A percentile compares a stretch with the other conserved stretches of the same genome.
Conservation (phyloP, 352 stramenopile genomes). For the Globisporangium cylindrosporum region DNA sequence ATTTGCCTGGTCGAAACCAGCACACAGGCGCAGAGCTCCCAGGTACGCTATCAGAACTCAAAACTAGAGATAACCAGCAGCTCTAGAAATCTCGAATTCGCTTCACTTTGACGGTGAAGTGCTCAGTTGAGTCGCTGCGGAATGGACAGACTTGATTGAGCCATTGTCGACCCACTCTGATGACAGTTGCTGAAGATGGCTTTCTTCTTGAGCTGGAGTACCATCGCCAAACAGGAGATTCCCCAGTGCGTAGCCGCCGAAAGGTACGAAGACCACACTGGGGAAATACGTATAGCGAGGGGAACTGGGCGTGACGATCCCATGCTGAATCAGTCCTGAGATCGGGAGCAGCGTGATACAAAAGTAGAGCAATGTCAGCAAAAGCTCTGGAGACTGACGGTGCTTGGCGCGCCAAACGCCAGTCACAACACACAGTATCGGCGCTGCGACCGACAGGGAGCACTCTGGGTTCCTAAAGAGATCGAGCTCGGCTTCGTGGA, state of each 20-base stretch:
- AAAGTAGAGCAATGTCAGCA: constrained; percentile 38
- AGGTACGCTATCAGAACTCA: neutral
- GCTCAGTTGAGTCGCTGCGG: neutral
- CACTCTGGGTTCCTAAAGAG: constrained; percentile 29
- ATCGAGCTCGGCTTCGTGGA: constrained; percentile 31
- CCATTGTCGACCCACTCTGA: neutral
- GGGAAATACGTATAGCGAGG: constrained; percentile 73
- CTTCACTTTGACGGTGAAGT: neutral
- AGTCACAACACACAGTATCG: constrained; percentile 15
- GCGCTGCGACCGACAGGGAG: constrained; percentile 24
- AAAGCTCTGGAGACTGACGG: constrained; percentile 11
- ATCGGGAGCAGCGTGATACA: constrained; percentile 50
- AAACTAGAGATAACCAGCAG: neutral
- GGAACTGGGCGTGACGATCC: constrained; percentile 44
- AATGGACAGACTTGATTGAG: neutral
- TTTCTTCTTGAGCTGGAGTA: neutral
- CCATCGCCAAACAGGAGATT: constrained; percentile 15
- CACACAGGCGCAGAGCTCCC: constrained; percentile 11
- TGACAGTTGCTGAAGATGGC: neutral
- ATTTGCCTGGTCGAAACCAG: constrained; percentile 26
- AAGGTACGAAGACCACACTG: constrained; percentile 37
- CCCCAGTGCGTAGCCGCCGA: constrained; percentile 25
- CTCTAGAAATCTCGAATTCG: neutral
- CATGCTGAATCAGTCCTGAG: constrained; percentile 67
- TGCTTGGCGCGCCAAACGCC: constrained; percentile 1